phyloP scores from a whole-genome alignment of 2,329 filamentous ascomycete species.

The Fusarium transvaalense region DNA sequence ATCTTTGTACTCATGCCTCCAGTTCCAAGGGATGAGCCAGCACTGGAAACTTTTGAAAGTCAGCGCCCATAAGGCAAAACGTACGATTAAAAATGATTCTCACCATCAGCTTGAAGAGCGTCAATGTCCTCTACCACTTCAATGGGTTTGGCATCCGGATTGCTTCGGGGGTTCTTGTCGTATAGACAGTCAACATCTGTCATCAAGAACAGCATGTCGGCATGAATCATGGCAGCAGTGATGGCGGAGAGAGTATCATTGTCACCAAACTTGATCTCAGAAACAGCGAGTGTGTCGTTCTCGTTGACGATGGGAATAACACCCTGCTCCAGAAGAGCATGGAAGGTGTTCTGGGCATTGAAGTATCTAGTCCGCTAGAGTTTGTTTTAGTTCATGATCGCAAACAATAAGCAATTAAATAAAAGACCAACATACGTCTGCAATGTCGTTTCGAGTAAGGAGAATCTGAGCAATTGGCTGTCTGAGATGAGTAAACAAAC shows the following conservation, averaged over 20 bases:
- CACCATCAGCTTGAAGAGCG: slow-evolving; percentile 83
- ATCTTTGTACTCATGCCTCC: slow-evolving; percentile 99
- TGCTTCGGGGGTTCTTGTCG: slow-evolving; percentile 89
- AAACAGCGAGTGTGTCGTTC: slow-evolving; percentile 95
- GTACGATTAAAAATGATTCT: slow-evolving; percentile 23
- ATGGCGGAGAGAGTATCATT: slow-evolving; percentile 98
- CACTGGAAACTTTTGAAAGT: slow-evolving; percentile 76
- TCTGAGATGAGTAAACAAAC: slow-evolving; percentile 85
- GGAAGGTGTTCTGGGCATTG: slow-evolving; percentile 96
- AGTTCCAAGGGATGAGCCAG: slow-evolving; percentile 89
- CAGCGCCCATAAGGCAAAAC: slow-evolving; percentile 19
- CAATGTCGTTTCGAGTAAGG: slow-evolving; percentile 94
- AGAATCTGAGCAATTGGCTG: slow-evolving; percentile 96
- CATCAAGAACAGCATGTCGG: slow-evolving; percentile 97
- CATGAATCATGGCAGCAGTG: slow-evolving; percentile 96
- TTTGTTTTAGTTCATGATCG: slow-evolving; percentile 1
- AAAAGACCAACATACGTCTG: slow-evolving; percentile 72
- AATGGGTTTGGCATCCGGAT: slow-evolving; percentile 89
- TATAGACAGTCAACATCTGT: slow-evolving; percentile 98
- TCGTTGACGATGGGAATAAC: slow-evolving; percentile 99
- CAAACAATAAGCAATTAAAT: neutral
- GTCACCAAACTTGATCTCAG: slow-evolving; percentile 99
- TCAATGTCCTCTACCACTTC: slow-evolving; percentile 92
- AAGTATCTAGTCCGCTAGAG: slow-evolving; percentile 87
- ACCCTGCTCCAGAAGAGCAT: slow-evolving; percentile 90